phyloP scores from a whole-genome alignment of 2,329 filamentous ascomycete species.

The Emmonsia crescens region DNA sequence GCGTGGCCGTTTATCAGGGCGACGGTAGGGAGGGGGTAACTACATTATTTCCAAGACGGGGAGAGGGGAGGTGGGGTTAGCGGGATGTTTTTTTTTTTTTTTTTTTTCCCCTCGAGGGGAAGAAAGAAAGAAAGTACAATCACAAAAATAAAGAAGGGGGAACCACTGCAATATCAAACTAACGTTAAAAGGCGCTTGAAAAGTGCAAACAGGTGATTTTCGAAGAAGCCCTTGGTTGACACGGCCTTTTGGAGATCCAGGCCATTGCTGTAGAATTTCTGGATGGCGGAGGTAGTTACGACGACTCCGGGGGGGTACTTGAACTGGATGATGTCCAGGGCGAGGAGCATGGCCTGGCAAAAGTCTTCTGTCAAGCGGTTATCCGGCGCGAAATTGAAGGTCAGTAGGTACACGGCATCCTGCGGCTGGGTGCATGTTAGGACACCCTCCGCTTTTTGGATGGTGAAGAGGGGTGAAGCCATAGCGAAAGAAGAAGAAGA shows the following conservation, averaged over 20 bases:
- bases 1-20: slow-evolving; percentile 71
- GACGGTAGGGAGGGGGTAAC: slow-evolving; percentile 70
- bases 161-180: slow-evolving; percentile 11
- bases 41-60: slow-evolving; percentile 16
- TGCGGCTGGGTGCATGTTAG: slow-evolving; percentile 4
- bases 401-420: slow-evolving; percentile 50
- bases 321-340: slow-evolving; percentile 65
- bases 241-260: slow-evolving; percentile 63
- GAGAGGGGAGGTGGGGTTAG: not conserved
- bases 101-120: no score
- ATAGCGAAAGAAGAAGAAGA: not conserved
- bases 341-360: slow-evolving; percentile 55
- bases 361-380: slow-evolving; percentile 64
- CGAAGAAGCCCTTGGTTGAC: slow-evolving; percentile 50
- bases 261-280: slow-evolving; percentile 75
- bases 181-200: slow-evolving; percentile 54
- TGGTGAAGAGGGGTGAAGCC: slow-evolving; percentile 2
- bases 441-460: slow-evolving; percentile 1
- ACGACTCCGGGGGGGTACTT: slow-evolving; percentile 60
- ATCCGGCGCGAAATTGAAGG: slow-evolving; percentile 60
- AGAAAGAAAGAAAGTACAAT: not conserved
- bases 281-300: slow-evolving; percentile 62
- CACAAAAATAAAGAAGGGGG: not conserved
- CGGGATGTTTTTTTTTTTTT: not conserved
- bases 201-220: slow-evolving; percentile 50